Base-by-base conservation (phyloP, 257 asterid species). In the Leonotis leonurus region DNA sequence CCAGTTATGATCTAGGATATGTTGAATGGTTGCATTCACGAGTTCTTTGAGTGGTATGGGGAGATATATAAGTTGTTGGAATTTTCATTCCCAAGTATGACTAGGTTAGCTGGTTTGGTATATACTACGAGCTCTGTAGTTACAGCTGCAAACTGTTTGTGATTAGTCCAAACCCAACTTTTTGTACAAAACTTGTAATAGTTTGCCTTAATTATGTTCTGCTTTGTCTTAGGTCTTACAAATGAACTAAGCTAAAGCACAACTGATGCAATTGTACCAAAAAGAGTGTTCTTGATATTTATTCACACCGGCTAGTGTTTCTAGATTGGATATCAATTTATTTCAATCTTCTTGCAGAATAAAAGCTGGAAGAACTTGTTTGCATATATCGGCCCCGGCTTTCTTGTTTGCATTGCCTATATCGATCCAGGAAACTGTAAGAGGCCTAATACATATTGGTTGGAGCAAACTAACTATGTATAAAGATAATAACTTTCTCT, bases 391-490 rank as follows among this genome's bases (percentile, higher is more conserved):
- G 99, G 99, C 32, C 99, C 97, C 25, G 99, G 99, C 37, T 85
- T 92, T 84, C 99, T 92, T 65, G 99, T 92, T 80, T 89, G 91
- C 67, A 92, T 92, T 62, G 99, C 99, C 18, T 92, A 92, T 73
- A 92, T 92, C 40, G 99, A 92, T 73, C 99, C 99, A 11, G 99
- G 99, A 69, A 92, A 92, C 64, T 86, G 99, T 92, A 80, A 76
- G n/a, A n/a, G 96, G 43, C 64, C 40, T 58, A 24, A 6, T 54
- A 35, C 21, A 14, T 18, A 26, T 30, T 45, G 48, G 39, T 56
- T 21, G 37, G 18, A 60, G 32, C 24, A 18, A 22, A 62, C 45
- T 21, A 25, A 7, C 27, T 50, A 8, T 64, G 27, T 75, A 29
- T 14, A 17, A 22, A 61, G 65, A 58, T 56, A 20, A 37, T 75